Base-by-base conservation (phyloP, 495 filamentous ascomycete species). In the Hypoxylon cercidicola region DNA sequence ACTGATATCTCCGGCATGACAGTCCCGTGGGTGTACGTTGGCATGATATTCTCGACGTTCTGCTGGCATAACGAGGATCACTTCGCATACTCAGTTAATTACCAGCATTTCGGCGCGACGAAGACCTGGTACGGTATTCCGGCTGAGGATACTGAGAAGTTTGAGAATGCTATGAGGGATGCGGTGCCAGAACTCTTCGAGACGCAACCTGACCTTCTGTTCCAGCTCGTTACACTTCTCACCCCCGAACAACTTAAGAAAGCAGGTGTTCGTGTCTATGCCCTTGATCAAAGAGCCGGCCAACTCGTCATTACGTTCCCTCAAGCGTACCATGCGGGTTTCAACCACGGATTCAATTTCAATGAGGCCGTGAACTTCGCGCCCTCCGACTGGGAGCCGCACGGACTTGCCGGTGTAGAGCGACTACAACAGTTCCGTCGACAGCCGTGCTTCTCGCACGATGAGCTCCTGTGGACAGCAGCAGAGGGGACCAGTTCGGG, bases 71-170 rank as follows among this genome's bases (percentile, higher is more conserved):
- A 96, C 62, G 95, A 99, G 73, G 95, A 99, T 73, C 95, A 99
- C 69, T 97, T 96, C 69, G 88, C 95, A 0, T 99, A 99, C 74
- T 99, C 95, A 16, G 90, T 95, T 39, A 99, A 99, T 69, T 99
- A 99, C 67, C 95, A 99, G 69, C 95, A 99, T 70, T 97, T 99
- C 72, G 95, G 95, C 35, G 91, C 94, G 0, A 99, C 96, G 0
- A 99, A 99, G 77, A 99, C 95, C 0, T 99, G 95, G 95, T 99
- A 99, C 72, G 96, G 96, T 3, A 97, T 99, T 68, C 96, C 95
- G 3, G 94, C 88, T 37, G 90, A 91, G 4, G 95, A 98, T 75
- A 92, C 94, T 0, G 89, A 93, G 69, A 93, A 92, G 56, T 98
- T 99, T 65, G 95, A 99, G 74, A 84, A 88, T 41, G 95, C 96